These are phyloP conservation scores for Candida gigantensis DNA, from an alignment of 1,139 yeast genomes.

Conservation along the genomic window DNA sequence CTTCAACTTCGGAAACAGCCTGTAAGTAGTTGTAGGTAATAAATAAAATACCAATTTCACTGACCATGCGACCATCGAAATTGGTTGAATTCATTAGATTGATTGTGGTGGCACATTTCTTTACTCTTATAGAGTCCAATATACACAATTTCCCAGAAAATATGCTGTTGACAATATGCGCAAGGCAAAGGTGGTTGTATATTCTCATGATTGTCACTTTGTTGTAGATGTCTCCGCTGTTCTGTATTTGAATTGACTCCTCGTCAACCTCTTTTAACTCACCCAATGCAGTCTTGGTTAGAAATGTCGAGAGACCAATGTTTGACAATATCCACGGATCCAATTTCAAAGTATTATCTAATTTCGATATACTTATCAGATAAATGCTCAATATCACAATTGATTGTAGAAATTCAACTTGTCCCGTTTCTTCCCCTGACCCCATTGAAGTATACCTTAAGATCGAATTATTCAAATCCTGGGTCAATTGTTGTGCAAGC, in stretches of 20 bases:
- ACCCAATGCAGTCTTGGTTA: conserved; percentile 47
- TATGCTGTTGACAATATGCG: conserved; percentile 68
- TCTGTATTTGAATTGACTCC: conserved; percentile 31
- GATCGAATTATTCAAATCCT: conserved; percentile 49
- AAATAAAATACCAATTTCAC: conserved; percentile 68
- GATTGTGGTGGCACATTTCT: conserved; percentile 61
- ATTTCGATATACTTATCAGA: conserved; percentile 57
- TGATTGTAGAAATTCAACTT: conserved; percentile 66
- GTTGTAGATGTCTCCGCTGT: conserved; percentile 49
- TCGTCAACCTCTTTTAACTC: conserved; percentile 20
- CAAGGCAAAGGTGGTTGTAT: conserved; percentile 73
- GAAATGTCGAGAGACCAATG: conserved; percentile 57
- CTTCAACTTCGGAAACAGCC: conserved; percentile 5
- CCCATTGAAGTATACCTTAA: conserved; percentile 24
- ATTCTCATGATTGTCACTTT: conserved; percentile 56
- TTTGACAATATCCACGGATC: conserved; percentile 68
- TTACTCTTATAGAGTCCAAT: conserved; percentile 65
- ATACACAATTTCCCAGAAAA: conserved; percentile 75
- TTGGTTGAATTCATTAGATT: conserved; percentile 68
- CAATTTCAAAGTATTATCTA: conserved; percentile 32
- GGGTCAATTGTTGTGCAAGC: conserved; percentile 30
- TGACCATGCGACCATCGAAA: conserved; percentile 82
- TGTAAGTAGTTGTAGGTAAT: conserved; percentile 66
- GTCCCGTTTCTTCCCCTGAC: conserved; percentile 24
- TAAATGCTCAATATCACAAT: conserved; percentile 63